These are phyloP conservation scores for Microthyrium microscopicum DNA, from an alignment of 2,329 filamentous ascomycete genomes.

Conservation along the genomic window DNA sequence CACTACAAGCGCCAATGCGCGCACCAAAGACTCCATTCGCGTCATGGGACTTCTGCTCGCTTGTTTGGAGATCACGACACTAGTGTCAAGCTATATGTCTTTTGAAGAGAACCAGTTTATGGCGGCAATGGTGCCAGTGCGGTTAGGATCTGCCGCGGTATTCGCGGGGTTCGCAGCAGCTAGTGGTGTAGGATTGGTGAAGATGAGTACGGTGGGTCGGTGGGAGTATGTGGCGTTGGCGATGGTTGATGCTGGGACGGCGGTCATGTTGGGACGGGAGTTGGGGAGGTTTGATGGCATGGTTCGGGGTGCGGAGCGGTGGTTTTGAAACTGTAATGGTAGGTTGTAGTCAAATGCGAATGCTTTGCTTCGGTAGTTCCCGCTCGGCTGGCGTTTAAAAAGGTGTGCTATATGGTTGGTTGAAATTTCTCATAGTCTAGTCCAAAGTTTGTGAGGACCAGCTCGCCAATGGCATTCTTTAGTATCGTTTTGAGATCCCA, in stretches of 20 bases:
- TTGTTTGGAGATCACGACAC: not conserved
- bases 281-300: conserved; percentile 4
- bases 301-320: not conserved
- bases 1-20: not conserved
- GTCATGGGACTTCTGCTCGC: not conserved
- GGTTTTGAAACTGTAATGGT: no score
- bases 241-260: not conserved
- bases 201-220: conserved; percentile 1
- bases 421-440: no score
- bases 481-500: no score
- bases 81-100: conserved; percentile 1
- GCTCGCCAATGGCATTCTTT: no score
- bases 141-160: not conserved
- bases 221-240: not conserved
- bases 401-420: no score
- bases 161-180: no score
- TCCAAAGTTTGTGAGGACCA: no score
- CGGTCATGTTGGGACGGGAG: not conserved
- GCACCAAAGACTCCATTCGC: not conserved
- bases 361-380: no score
- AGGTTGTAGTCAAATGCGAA: no score
- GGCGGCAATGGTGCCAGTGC: not conserved
- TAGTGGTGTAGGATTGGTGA: not conserved
- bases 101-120: conserved; percentile 5
- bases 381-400: no score